Evolutionary conservation across 1,139 yeast species (phyloP).

Genomic region (Pneumocystis wakefieldiae): DNA sequence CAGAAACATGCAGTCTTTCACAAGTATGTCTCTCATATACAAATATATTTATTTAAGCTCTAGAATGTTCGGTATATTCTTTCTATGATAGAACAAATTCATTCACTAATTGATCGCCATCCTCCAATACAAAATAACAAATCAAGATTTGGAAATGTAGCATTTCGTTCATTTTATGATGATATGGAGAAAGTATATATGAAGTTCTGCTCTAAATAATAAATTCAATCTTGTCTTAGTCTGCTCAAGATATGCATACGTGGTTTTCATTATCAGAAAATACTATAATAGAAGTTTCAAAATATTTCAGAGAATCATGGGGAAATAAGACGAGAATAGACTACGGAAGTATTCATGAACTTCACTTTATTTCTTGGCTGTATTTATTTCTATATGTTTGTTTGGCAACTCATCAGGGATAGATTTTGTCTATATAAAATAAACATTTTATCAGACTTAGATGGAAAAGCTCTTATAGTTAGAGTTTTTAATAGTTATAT

Average conservation of each 20-base stretch:
- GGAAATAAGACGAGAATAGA: conserved; percentile 80
- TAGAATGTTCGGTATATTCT: not conserved
- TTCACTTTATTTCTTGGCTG: conserved; percentile 64
- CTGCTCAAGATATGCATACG: conserved; percentile 21
- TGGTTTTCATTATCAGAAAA: conserved; percentile 18
- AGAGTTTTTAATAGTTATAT: conserved; percentile 50
- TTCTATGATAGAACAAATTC: conserved; percentile 33
- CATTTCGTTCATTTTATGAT: conserved; percentile 74
- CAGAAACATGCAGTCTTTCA: not conserved
- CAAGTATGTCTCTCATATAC: not conserved
- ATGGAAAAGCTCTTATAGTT: conserved; percentile 26
- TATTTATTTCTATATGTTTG: conserved; percentile 30
- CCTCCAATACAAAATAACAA: conserved; percentile 60
- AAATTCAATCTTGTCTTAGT: conserved; percentile 1
- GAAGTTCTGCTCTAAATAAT: conserved; percentile 1
- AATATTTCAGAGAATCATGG: conserved; percentile 56
- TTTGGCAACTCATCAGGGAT: conserved; percentile 17
- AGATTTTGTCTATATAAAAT: conserved; percentile 16
- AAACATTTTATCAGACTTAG: conserved; percentile 7
- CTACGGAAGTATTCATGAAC: conserved; percentile 94
- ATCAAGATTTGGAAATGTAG: conserved; percentile 83
- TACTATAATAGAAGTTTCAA: conserved; percentile 14
- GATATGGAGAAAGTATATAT: conserved; percentile 28
- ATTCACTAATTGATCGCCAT: conserved; percentile 33
- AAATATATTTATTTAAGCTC: not conserved